phyloP scores from a whole-genome alignment of 176 grass and related monocot genomes.

The Sorghum bicolor region DNA sequence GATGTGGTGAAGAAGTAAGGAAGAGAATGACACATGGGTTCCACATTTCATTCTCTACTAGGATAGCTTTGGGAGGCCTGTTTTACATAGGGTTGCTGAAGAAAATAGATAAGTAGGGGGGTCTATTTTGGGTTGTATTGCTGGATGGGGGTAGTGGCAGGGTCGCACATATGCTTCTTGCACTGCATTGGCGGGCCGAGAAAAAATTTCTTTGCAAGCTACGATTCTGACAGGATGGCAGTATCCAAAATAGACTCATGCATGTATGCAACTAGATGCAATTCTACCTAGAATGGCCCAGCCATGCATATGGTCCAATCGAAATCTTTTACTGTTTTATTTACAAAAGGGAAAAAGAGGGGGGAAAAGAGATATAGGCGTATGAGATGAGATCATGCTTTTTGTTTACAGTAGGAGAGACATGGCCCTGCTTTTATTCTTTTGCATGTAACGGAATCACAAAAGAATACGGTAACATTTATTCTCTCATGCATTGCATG shows the following conservation, averaged over 20 bases:
- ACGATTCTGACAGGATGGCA: constrained; percentile 19
- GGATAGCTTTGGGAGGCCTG: too few relatives aligned
- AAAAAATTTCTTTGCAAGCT: constrained; percentile 16
- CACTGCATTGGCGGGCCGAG: neutral
- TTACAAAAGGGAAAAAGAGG: constrained; percentile 8
- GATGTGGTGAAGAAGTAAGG: too few relatives aligned
- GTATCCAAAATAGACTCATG: constrained; percentile 26
- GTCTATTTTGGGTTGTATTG: too few relatives aligned
- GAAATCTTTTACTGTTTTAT: constrained; percentile 7
- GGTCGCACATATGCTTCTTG: too few relatives aligned
- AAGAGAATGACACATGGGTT: too few relatives aligned
- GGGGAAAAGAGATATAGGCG: neutral
- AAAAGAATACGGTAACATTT: constrained; percentile 32
- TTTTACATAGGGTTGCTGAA: too few relatives aligned
- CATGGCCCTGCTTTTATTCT: constrained; percentile 36
- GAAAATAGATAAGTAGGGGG: too few relatives aligned
- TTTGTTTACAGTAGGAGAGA: too few relatives aligned
- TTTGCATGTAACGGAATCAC: constrained; percentile 42
- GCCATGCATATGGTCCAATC: constrained; percentile 35
- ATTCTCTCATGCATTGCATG: constrained; percentile 20
- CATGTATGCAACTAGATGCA: neutral
- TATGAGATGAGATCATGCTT: constrained; percentile 36
- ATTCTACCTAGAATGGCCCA: neutral
- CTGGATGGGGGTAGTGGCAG: too few relatives aligned
- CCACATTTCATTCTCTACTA: too few relatives aligned